phyloP scores from a whole-genome alignment of 73 alveolate genomes.

The Tetrahymena borealis region DNA sequence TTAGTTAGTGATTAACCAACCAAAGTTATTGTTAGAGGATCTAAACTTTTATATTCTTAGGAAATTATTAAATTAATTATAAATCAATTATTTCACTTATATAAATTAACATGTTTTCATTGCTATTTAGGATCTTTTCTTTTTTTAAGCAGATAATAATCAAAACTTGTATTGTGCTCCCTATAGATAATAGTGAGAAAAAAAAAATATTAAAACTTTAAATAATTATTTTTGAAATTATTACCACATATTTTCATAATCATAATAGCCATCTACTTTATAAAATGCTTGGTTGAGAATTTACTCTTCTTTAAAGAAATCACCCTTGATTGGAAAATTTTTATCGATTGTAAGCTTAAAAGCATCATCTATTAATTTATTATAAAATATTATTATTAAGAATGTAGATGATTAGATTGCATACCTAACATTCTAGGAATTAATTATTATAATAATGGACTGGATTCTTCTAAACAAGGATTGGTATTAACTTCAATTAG shows the following conservation, averaged over 20 bases:
- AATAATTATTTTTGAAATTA: too few relatives aligned
- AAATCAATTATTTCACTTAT: background rate
- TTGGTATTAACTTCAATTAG: constrained; percentile 90
- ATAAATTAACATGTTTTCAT: background rate
- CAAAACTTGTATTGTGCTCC: background rate
- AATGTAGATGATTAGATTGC: background rate
- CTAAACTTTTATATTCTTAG: too few relatives aligned
- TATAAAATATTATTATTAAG: background rate
- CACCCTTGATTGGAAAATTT: constrained; percentile 38
- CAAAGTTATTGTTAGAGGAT: too few relatives aligned
- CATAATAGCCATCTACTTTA: background rate
- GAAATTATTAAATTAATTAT: background rate
- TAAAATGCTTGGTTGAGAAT: background rate
- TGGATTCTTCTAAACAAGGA: constrained; percentile 86
- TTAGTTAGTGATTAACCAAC: too few relatives aligned
- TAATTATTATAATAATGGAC: constrained; percentile 61
- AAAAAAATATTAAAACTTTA: too few relatives aligned
- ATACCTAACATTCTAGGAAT: constrained; percentile 87
- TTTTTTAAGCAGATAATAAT: background rate
- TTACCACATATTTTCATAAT: background rate
- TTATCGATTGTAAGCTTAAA: constrained; percentile 54
- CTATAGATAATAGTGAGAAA: background rate
- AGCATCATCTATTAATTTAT: constrained; percentile 43
- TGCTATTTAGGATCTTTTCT: background rate
- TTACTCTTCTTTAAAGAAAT: background rate